Evolutionary conservation across 225 moss, liverwort and hornwort species (phyloP), one percentile per base, ranked within the genome.

Genomic region (Ulota crispa): DNA sequence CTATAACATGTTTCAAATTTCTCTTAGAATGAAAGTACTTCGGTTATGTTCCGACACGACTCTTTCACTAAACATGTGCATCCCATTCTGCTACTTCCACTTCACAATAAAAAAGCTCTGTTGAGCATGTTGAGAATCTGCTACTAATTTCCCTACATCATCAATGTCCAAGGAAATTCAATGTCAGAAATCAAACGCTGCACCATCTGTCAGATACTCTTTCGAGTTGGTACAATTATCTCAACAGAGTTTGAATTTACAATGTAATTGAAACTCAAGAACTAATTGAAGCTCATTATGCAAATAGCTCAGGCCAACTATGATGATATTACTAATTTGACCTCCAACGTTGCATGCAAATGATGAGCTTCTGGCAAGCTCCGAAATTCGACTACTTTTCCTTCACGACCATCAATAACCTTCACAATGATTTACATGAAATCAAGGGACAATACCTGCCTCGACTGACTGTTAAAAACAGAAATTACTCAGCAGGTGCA

Each of bases 391-490:
- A 36, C 36, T 78, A 79, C 37, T 64, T 83, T 45, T 32, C 41
- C 62, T 63, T 68, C n/a, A 15, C 36, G 24, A 75, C 79, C 39
- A 75, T 65, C 70, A 69, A 73, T 52, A 30, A 37, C 56, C 55
- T 81, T 76, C 32, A 57, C 68, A 81, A 63, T 69, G 73, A 55
- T 78, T 26, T 64, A 70, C 26, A 70, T 36, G 80, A 36, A 80
- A 65, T 60, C 80, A 84, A 84, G 73, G 81, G 37, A 79, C 79
- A 66, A 60, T 65, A 60, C 23, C 75, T 59, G 79, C 50, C 73
- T 30, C 75, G 79, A 54, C 71, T 39, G 61, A 53, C 61, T 24
- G 30, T 59, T 45, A 69, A 41, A 78, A 30, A 81, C 70, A 80
- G 43, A 72, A 52, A 66, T 68, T 28, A 41, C 60, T 52, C 56